These are phyloP conservation scores for Theobroma grandiflorum DNA, from an alignment of 441 rosid species.

Conservation along the genomic window DNA sequence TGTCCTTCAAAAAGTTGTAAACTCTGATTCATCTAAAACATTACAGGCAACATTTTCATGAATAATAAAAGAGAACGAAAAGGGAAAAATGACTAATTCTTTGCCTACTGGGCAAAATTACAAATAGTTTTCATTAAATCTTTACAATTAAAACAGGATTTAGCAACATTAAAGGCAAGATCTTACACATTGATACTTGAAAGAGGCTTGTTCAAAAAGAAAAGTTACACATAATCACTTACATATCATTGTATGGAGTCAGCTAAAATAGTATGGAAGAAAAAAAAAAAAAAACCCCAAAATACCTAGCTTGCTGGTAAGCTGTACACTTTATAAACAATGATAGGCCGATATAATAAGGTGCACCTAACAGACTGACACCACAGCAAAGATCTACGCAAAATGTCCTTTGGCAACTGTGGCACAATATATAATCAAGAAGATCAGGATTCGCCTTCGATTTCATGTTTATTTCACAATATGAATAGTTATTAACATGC, in stretches of 20 bases:
- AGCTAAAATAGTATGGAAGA: background rate
- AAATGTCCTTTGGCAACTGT: background rate
- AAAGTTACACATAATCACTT: background rate
- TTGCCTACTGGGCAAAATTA: background rate
- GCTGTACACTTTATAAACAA: background rate
- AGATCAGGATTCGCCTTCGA: background rate
- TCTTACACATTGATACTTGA: background rate
- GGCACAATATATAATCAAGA: background rate
- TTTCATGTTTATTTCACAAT: background rate
- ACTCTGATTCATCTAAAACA: background rate
- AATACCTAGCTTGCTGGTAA: conserved; percentile 3
- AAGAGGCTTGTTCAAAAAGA: background rate
- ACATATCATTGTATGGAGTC: background rate
- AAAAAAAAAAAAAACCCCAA: background rate
- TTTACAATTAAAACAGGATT: background rate
- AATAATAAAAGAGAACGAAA: background rate
- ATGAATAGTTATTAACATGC: background rate
- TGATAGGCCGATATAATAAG: too few relatives aligned
- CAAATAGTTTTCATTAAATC: background rate
- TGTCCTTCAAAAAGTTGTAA: background rate
- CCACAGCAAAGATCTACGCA: background rate
- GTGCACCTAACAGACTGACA: background rate
- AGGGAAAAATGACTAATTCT: background rate
- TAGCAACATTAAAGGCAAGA: background rate
- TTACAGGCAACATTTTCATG: background rate